Conservation (phyloP, 805 yeast species). For the Limtongozyma cylindracea region DNA sequence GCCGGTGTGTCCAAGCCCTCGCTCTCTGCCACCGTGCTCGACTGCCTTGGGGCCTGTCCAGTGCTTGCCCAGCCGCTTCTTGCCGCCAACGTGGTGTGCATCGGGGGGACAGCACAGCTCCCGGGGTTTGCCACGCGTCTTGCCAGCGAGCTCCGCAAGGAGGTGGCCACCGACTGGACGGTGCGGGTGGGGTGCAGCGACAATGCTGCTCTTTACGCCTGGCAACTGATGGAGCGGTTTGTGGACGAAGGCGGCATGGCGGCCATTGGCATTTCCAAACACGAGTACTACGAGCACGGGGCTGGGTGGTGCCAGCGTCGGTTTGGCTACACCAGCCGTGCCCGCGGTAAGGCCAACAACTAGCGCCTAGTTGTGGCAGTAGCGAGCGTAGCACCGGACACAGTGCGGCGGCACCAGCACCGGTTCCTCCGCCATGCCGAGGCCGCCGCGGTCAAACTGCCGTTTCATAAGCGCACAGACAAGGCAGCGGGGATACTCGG, state of each 20-base stretch:
- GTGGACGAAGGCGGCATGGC: conserved; percentile 14
- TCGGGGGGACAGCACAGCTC: conserved; percentile 64
- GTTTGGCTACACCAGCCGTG: conserved; percentile 12
- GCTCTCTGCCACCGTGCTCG: conserved; percentile 59
- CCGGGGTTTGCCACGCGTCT: conserved; percentile 44
- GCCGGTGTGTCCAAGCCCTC: conserved; percentile 21
- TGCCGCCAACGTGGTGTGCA: conserved; percentile 51
- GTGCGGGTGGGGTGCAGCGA: conserved; percentile 18
- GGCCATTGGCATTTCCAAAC: conserved; percentile 36
- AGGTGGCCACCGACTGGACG: conserved; percentile 47
- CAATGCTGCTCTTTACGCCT: conserved; percentile 7
- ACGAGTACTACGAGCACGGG: conserved; percentile 78
- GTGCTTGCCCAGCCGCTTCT: conserved; percentile 50
- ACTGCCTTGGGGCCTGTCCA: conserved; percentile 45
- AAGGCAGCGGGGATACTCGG: not conserved
- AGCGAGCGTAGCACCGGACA: not conserved
- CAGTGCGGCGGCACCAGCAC: not conserved
- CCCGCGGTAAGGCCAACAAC: not conserved
- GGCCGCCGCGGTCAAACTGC: not conserved
- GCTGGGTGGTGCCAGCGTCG: conserved; percentile 25
- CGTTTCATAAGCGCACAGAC: not conserved
- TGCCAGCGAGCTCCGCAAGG: conserved; percentile 31
- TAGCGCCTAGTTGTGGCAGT: not conserved
- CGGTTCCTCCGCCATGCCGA: no score
- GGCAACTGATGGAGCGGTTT: conserved; percentile 12